phyloP scores from a whole-genome alignment of 768 basidiomycete species.

The Mycena kentingensis region DNA sequence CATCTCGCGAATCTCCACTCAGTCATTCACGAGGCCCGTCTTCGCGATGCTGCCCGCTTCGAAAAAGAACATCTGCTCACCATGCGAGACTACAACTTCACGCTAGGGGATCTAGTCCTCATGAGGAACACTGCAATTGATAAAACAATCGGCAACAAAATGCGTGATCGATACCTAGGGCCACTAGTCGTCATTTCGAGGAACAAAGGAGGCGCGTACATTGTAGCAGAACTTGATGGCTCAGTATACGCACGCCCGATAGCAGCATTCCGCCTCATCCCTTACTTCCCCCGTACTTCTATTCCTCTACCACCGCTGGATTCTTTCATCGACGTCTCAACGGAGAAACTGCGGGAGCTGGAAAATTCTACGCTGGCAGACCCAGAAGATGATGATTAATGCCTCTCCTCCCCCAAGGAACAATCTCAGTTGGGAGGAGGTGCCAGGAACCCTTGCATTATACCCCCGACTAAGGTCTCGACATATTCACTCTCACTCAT shows the following conservation, averaged over 20 bases:
- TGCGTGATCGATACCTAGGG: conserved; percentile 32
- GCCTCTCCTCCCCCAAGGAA: too few relatives aligned
- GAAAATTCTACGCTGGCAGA: not conserved
- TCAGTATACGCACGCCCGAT: conserved; percentile 9
- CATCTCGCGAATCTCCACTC: conserved; percentile 17
- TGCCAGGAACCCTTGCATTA: too few relatives aligned
- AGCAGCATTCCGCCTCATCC: conserved; percentile 30
- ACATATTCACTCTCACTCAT: too few relatives aligned
- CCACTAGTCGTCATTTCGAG: conserved; percentile 33
- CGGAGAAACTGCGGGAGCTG: conserved; percentile 1
- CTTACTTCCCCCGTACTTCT: conserved; percentile 22
- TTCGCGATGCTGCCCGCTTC: conserved; percentile 18
- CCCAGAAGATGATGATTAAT: too few relatives aligned
- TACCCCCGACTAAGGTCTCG: too few relatives aligned
- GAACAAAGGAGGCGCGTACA: conserved; percentile 29
- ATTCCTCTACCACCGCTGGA: conserved; percentile 15
- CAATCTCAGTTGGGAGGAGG: too few relatives aligned
- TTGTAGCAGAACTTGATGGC: conserved; percentile 13
- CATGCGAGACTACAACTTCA: conserved; percentile 31
- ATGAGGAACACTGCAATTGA: conserved; percentile 36
- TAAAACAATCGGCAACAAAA: conserved; percentile 32
- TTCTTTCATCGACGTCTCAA: conserved; percentile 19
- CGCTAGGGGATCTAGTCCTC: conserved; percentile 29
- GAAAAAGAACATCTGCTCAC: conserved; percentile 23
- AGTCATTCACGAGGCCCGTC: conserved; percentile 8